Conservation (phyloP, 108 stramenopile genomes). For the Licmophora abbreviata region DNA sequence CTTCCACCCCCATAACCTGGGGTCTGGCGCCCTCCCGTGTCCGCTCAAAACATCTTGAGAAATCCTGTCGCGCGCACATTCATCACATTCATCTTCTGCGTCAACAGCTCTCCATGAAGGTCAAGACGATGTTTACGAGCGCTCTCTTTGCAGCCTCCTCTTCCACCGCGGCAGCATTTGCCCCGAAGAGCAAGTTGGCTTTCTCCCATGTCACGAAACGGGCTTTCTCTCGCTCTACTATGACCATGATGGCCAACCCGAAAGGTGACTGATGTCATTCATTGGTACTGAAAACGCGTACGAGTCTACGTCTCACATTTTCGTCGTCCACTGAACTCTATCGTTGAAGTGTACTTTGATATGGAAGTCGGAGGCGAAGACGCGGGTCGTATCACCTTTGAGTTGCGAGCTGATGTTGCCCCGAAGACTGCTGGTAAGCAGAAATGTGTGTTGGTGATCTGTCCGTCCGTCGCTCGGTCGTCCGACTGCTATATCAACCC, state of each 20-base stretch:
- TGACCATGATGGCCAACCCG: constrained; percentile 56
- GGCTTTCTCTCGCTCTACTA: constrained; percentile 54
- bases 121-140: constrained; percentile 23
- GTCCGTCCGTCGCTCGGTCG: too few relatives aligned
- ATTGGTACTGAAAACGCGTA: not conserved
- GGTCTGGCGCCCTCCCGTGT: too few relatives aligned
- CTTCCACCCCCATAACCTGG: too few relatives aligned
- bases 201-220: constrained; percentile 36
- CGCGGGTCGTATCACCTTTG: constrained; percentile 88
- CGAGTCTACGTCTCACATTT: not conserved
- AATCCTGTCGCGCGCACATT: too few relatives aligned
- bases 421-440: constrained; percentile 95
- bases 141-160: constrained; percentile 16
- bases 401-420: constrained; percentile 90
- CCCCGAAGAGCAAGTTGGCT: constrained; percentile 36
- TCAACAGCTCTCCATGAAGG: too few relatives aligned
- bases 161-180: constrained; percentile 41
- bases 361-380: constrained; percentile 88
- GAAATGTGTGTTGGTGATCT: too few relatives aligned
- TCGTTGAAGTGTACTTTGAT: constrained; percentile 76
- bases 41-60: too few relatives aligned
- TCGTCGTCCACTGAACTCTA: not conserved
- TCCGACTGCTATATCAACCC: too few relatives aligned
- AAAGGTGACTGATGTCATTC: constrained; percentile 34
- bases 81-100: too few relatives aligned